Base-by-base conservation (phyloP, 2,329 filamentous ascomycete genomes). In the Rhynchosporium agropyri region DNA sequence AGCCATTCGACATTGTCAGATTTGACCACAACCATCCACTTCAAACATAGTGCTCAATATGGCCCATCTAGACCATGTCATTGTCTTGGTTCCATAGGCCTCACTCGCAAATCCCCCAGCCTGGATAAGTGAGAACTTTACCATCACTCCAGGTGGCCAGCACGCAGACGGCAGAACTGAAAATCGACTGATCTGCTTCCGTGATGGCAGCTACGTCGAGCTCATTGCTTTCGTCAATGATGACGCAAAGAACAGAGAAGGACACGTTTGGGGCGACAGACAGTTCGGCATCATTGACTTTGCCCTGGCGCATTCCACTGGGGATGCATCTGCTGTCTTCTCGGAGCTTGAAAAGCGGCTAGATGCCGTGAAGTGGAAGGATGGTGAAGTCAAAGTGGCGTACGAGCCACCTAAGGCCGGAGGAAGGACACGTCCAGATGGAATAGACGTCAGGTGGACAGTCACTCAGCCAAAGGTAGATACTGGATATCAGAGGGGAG, bases 201-300 rank as follows among this genome's bases (percentile, higher is more conserved):
- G 77, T 31, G 87, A 89, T 68, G 87, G 87, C 8, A 81, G 81
- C 28, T 90, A 90, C 74, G 77, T 90, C 59, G 87, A 90, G 71
- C n/a, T 70, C 7, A 65, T 69, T 36, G 60, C 69, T 28, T 71
- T 71, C 45, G 63, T 69, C 26, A 63, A 73, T 9, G 66, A 76
- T 33, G 75, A 77, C 26, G 75, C 75, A 1, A 75, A 77, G 4
- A 68, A 74, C 6, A 78, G 81, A 3, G 70, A 70, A 5, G 74
- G 75, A 1, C 86, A 89, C 69, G 83, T 82, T 70, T 90, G 87
- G 87, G 85, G 83, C 0, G 63, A 74, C 0, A 79, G 82, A 9
- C 67, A 74, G 0, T 79, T 80, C 38, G 82, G 84, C 3, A 76
- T 83, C 48, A 79, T 89, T 66, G 88, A 89, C 76, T 85, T 84